Conservation (phyloP, 2,329 filamentous ascomycete species). For the Bipolaris oryzae region DNA sequence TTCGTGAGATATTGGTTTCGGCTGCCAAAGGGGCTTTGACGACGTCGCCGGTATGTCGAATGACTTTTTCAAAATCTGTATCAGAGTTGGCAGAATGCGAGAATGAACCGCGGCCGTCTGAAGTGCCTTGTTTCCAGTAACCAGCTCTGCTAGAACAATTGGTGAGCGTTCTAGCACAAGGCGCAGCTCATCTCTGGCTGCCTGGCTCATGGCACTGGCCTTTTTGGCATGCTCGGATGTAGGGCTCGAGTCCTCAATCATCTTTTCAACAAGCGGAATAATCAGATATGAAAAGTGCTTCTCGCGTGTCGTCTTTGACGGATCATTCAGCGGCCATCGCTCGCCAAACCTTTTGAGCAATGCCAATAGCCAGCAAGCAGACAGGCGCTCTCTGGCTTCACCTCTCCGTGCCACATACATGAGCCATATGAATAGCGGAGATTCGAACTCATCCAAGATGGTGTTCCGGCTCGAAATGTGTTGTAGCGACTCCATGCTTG, state of each 20-base stretch:
- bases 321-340: conserved; percentile 45
- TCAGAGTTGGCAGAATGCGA: conserved; percentile 65
- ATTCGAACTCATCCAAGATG: conserved; percentile 52
- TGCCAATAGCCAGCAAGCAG: conserved; percentile 50
- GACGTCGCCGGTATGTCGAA: conserved; percentile 64
- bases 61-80: conserved; percentile 68
- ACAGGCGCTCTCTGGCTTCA: conserved; percentile 49
- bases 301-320: conserved; percentile 47
- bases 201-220: conserved; percentile 49
- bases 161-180: conserved; percentile 63
- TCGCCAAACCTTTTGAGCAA: conserved; percentile 47
- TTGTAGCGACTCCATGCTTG: conserved; percentile 41
- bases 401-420: conserved; percentile 53
- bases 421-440: conserved; percentile 56
- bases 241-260: conserved; percentile 50
- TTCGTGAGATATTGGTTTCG: conserved; percentile 37
- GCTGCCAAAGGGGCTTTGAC: conserved; percentile 62
- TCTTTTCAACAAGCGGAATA: conserved; percentile 56
- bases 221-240: conserved; percentile 34
- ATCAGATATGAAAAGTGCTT: conserved; percentile 54
- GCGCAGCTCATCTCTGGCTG: conserved; percentile 49
- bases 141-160: conserved; percentile 75
- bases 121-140: conserved; percentile 77
- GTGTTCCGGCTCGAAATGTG: conserved; percentile 36
- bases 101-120: conserved; percentile 83